These are phyloP conservation scores for Ophiocytium majus DNA, from an alignment of 352 stramenopile genomes.

Conservation along the genomic window DNA sequence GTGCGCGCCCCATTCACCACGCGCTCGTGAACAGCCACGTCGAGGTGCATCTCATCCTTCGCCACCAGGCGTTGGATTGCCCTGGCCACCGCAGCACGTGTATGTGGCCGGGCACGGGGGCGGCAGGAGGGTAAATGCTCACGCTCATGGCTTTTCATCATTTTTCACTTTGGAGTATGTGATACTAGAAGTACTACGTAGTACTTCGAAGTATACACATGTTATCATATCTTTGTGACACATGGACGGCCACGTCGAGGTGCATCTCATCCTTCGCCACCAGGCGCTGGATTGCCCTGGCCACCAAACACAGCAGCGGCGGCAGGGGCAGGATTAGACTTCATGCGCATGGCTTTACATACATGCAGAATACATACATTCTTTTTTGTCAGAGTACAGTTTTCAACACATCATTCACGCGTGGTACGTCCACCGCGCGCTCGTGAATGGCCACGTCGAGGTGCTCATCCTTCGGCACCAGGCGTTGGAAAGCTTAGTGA, in stretches of 20 bases:
- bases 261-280: conserved; percentile 54
- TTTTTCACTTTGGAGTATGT: too few species aligned
- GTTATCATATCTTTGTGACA: too few species aligned
- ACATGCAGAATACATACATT: too few species aligned
- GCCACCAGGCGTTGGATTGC: conserved; percentile 47
- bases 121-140: not conserved
- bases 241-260: conserved; percentile 51
- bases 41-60: conserved; percentile 54
- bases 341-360: too few species aligned
- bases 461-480: conserved; percentile 53
- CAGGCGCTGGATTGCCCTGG: conserved; percentile 38
- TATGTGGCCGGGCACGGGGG: not conserved
- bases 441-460: conserved; percentile 50
- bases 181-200: too few species aligned
- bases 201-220: too few species aligned
- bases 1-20: conserved; percentile 66
- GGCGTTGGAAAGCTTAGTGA: conserved; percentile 33
- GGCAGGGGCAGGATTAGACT: not conserved
- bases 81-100: not conserved
- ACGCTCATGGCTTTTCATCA: too few species aligned
- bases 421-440: too few species aligned
- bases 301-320: not conserved
- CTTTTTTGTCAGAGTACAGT: too few species aligned
- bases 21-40: conserved; percentile 47
- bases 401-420: too few species aligned